phyloP scores from a whole-genome alignment of 306 rosid species.

The Acacia confusa region DNA sequence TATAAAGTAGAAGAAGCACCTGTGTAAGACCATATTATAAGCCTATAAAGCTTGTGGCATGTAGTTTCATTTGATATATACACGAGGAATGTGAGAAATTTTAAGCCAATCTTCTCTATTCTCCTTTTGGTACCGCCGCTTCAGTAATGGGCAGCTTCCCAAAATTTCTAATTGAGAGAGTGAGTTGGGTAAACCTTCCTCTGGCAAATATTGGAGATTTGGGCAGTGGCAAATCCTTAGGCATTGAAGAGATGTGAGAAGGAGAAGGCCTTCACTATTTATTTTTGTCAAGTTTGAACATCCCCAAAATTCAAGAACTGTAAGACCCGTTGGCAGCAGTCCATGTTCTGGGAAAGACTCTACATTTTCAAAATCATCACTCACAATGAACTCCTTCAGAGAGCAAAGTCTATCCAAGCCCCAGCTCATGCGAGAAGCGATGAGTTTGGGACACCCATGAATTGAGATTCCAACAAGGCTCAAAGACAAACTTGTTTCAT shows the following conservation, averaged over 20 bases:
- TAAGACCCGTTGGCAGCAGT: slow-evolving; percentile 19
- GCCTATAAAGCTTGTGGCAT: neutral
- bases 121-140: neutral
- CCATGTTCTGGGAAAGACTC: slow-evolving; percentile 27
- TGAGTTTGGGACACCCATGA: neutral
- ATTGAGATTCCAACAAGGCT: neutral
- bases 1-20: neutral
- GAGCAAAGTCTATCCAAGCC: neutral
- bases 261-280: neutral
- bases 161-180: fast-evolving
- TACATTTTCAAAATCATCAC: neutral
- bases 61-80: neutral
- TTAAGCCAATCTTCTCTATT: neutral
- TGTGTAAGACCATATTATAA: neutral
- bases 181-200: neutral
- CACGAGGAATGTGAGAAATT: neutral
- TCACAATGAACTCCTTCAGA: fast-evolving
- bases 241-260: neutral
- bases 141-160: neutral
- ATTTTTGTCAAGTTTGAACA: neutral
- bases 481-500: neutral
- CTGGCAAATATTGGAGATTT: neutral
- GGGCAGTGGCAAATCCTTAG: fast-evolving
- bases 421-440: neutral
- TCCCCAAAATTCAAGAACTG: fast-evolving